Percentiles rank a stretch among this genome's conserved stretches.
These are phyloP conservation scores for Fusarium sp. DNA, from an alignment of 2,329 filamentous ascomycete species.

Conservation along the genomic window DNA sequence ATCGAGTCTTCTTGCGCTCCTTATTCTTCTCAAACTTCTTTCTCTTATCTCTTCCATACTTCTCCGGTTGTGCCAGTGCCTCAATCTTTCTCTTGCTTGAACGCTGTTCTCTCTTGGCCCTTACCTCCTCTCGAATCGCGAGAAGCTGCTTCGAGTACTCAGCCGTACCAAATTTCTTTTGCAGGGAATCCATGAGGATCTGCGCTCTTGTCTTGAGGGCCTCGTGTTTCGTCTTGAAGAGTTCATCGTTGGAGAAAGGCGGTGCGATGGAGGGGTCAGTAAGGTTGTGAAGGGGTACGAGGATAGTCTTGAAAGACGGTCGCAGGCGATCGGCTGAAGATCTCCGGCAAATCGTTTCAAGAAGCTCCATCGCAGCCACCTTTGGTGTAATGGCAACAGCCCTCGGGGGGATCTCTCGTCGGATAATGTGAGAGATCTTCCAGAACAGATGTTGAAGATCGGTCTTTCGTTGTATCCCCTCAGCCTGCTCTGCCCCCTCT, in stretches of 20 bases:
- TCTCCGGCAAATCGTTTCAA: conserved; percentile 74
- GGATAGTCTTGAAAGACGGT: conserved; percentile 69
- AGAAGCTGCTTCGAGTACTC: conserved; percentile 80
- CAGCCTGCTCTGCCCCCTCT: conserved; percentile 54
- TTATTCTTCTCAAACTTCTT: conserved; percentile 87
- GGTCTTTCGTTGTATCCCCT: conserved; percentile 52
- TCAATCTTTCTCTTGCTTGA: conserved; percentile 90
- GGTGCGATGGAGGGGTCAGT: conserved; percentile 80
- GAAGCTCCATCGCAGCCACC: conserved; percentile 76
- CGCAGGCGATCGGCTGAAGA: conserved; percentile 66
- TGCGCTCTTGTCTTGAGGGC: conserved; percentile 75
- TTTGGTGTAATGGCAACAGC: conserved; percentile 76
- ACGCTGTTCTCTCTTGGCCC: conserved; percentile 75
- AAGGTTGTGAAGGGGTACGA: conserved; percentile 77
- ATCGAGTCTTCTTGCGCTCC: conserved; percentile 81
- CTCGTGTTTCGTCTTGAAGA: conserved; percentile 75
- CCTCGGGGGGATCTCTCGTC: conserved; percentile 75
- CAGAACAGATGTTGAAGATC: conserved; percentile 78
- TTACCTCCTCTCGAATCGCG: conserved; percentile 77
- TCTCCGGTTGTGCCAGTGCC: conserved; percentile 83
- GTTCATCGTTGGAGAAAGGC: conserved; percentile 75
- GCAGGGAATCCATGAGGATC: conserved; percentile 82
- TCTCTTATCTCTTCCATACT: conserved; percentile 79
- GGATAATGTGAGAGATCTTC: conserved; percentile 80
- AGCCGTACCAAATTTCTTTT: conserved; percentile 83